Base-by-base conservation (phyloP, 768 basidiomycete species). In the Hypholoma sublateritium region DNA sequence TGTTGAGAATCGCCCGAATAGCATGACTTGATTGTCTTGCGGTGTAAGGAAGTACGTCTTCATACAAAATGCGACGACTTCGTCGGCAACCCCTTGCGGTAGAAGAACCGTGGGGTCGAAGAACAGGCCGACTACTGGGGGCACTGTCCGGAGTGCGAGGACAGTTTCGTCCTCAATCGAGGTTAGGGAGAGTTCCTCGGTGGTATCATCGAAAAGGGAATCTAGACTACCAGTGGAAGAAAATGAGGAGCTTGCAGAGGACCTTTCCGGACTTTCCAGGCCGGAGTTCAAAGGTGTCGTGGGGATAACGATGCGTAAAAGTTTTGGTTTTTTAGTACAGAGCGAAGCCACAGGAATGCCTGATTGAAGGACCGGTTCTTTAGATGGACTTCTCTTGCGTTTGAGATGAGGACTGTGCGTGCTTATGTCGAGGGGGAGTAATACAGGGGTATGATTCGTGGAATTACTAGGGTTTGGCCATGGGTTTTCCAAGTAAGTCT, bases 21-120 rank as follows among this genome's bases (percentile, higher is more conserved):
- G 79, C 93, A 95, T 95, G 51, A 89, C 81, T 70, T 95, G 93
- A 65, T 96, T 91, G 46, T 83, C 75, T 42, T 72, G 60, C 22
- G 70, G 72, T 11, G 67, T 67, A 9, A 63, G 65, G 65, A 89
- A 89, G 68, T 87, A 90, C 8, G 76, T 77, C 2, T 70, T 64
- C 69, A 83, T 76, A 69, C 87, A 88, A 50, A 81, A 81, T 11
- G 69, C 66, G 49, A 76, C 66, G 32, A 86, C 72, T 0, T 74
- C 67, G 19, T 82, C 72, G 3, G 83, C 82, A 9, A 89, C 69
- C 37, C 80, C 80, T 17, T 67, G 58, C 3, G 87, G 76, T 7
- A 92, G 66, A 7, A 71, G 70, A 14, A 85, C 56, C 5, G 77
- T 67, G 4, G 87, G 84, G 34, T 79, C 67, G 65, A 86, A 83